Evolutionary conservation across 768 basidiomycete genomes (phyloP), one percentile per base, ranked within the genome.

Genomic region (Mycena kentingensis): DNA sequence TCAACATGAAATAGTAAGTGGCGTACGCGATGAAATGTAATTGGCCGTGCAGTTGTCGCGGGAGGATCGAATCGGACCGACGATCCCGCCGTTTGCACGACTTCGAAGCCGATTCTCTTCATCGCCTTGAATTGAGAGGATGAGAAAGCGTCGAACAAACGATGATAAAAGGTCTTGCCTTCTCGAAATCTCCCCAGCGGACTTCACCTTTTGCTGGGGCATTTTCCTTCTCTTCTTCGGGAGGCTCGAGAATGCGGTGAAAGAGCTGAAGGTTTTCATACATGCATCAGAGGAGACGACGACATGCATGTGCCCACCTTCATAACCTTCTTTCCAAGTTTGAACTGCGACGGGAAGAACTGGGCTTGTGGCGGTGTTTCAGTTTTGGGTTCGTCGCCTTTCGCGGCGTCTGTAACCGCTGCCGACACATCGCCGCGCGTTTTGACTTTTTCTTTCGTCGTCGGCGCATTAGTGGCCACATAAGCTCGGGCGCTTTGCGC

Each of bases 141-240:
- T n/a, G n/a, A n/a, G n/a, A n/a, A 50, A 18, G n/a, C 22, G 46
- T 21, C 42, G 36, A 7, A 35, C 25, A 24, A 13, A 36, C n/a
- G n/a, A n/a, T n/a, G n/a, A 48, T 4, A 15, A 16, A 35, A 34
- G 18, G 31, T 25, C 16, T 4, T 11, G 16, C 16, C 19, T 34
- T 48, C 34, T 62, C 61, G 35, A 62, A 62, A 31, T 60, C 61
- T 3, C 55, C 61, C 61, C 61, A 62, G 24, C 61, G 58, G 10
- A 62, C 22, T 25, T 25, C n/a, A 21, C 46, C 34, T 36, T 36
- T 48, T 5, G 34, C 46, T 19, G 13, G 32, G n/a, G 34, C 31
- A 48, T 36, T 37, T 26, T 48, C 46, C 2, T 44, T 52, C 4
- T 52, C 54, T 19, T 51, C 49, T 7, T 51, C 45, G 26, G 44